Base-by-base conservation (phyloP, 495 filamentous ascomycete species). In the Penicillium antarcticum region DNA sequence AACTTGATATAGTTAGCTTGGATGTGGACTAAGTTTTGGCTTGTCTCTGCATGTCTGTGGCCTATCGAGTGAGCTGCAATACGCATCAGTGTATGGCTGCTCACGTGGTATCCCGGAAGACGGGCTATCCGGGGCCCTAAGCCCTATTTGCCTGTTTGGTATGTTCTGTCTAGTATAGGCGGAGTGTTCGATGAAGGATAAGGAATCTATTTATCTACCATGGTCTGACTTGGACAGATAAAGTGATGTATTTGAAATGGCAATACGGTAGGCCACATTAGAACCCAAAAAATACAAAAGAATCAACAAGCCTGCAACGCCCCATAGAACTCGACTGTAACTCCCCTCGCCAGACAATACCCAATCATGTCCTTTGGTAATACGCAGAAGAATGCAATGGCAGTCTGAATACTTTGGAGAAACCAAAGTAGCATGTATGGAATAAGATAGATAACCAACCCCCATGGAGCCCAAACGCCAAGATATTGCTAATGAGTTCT, bases 41-140 rank as follows among this genome's bases (percentile, higher is more conserved):
- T n/a, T n/a, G n/a, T n/a, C n/a, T n/a, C n/a, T 8, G 26, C 9
- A 29, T 29, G 2, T 4, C 5, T 29, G 26, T 29, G 35, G 17
- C 47, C 37, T 49, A 42, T 34, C 6, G 16, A 41, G 10, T 35
- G 17, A n/a, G 11, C 2, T 1, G 36, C 29, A 45, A 52, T 52
- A 56, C 41, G 24, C 9, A 21, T 34, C 34, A n/a, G 5, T 12
- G 16, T 31, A 29, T 29, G 32, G 32, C 17, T 1, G 8, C 14
- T 43, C 48, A 47, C 47, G 26, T 49, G 47, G 9, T 14, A 3
- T 18, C n/a, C 13, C 47, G 47, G 50, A 40, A 39, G 8, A 14
- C n/a, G n/a, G 13, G 6, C 35, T 51, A 42, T 55, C 60, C 53
- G 60, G 35, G 48, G 48, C 60, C 57, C 57, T 63, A 55, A 46